Evolutionary conservation across 2,329 filamentous ascomycete species (phyloP).

Genomic region (Macrophomina pseudophaseolina): DNA sequence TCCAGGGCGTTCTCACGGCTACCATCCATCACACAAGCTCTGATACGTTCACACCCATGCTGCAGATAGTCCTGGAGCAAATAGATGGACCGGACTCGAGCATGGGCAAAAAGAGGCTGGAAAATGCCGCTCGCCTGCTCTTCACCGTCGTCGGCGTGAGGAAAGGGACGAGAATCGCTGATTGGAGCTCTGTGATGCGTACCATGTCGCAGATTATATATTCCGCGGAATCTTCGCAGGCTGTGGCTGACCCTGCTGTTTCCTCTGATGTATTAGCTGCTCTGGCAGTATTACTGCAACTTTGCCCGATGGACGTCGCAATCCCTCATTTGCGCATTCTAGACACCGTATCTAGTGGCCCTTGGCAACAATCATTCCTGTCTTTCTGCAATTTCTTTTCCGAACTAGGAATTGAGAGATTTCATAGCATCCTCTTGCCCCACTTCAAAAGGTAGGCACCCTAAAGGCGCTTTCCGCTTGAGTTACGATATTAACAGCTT

Average conservation of each 20-base stretch:
- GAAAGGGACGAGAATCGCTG: constrained; percentile 73
- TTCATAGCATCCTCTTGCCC: constrained; percentile 76
- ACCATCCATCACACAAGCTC: constrained; percentile 80
- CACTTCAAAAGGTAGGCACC: constrained; percentile 74
- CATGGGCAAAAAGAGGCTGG: constrained; percentile 31
- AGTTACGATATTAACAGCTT: constrained; percentile 30
- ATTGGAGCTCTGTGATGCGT: constrained; percentile 72
- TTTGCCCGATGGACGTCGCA: constrained; percentile 78
- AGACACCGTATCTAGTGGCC: constrained; percentile 67
- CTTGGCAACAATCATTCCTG: constrained; percentile 75
- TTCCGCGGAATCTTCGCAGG: constrained; percentile 30
- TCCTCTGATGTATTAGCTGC: constrained; percentile 48
- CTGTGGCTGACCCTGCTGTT: background rate
- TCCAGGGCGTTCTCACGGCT: constrained; percentile 78
- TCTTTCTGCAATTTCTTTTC: constrained; percentile 84
- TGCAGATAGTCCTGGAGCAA: constrained; percentile 59
- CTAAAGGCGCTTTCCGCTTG: background rate
- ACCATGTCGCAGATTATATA: constrained; percentile 39
- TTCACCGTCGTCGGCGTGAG: constrained; percentile 78
- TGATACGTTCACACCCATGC: constrained; percentile 73
- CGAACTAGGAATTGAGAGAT: constrained; percentile 73
- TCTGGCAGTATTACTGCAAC: constrained; percentile 70
- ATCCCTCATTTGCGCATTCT: constrained; percentile 72
- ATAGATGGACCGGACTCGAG: background rate
- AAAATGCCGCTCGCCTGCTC: constrained; percentile 55